Evolutionary conservation across 805 yeast species (phyloP), one percentile per base, ranked within the genome.

Genomic region (Kuraishia piskuri): DNA sequence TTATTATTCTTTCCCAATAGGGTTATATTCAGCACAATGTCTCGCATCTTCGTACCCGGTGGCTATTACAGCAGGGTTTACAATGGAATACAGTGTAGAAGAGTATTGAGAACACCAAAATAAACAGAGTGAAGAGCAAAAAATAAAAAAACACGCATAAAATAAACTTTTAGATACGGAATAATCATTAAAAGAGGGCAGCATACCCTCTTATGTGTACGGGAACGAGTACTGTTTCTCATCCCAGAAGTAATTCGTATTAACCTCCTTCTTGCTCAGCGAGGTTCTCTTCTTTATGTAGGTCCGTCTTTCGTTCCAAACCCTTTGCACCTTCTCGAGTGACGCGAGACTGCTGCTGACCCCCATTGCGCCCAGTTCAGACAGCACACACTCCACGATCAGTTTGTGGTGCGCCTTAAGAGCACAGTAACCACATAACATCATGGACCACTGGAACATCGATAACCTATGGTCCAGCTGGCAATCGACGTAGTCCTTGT

Each of bases 401-500:
- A 45, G 23, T 19, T 45, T 45, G 14, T 45, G 47, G 47, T 45
- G 47, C 14, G 47, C 23, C 23, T 22, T 20, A 3, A 22, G 3
- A 20, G 47, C 10, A 12, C 47, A 45, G 23, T 6, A 22, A 5
- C 47, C 47, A 8, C 22, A 22, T 20, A 22, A 21, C 23, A 45
- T 5, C 47, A 22, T 45, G 22, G 23, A 20, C 47, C 47, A 45
- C 19, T 45, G 47, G 47, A 45, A 45, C 47, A 45, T 45, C 23
- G 23, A 45, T 3, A 45, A 21, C 5, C 47, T 19, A 21, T 45
- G 47, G 23, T 45, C 47, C 3, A 45, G 19, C 14, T 20, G 22
- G 47, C 51, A 58, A 22, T 51, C 55, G 20, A 66, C 26, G 48
- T 57, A 66, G 20, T 55, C 52, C 17, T 49, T 36, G 47, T 54